A percentile compares a stretch with the other conserved stretches of the same genome.
Evolutionary conservation across 495 filamentous ascomycete genomes (phyloP).

Genomic region (Penicillium taxi): DNA sequence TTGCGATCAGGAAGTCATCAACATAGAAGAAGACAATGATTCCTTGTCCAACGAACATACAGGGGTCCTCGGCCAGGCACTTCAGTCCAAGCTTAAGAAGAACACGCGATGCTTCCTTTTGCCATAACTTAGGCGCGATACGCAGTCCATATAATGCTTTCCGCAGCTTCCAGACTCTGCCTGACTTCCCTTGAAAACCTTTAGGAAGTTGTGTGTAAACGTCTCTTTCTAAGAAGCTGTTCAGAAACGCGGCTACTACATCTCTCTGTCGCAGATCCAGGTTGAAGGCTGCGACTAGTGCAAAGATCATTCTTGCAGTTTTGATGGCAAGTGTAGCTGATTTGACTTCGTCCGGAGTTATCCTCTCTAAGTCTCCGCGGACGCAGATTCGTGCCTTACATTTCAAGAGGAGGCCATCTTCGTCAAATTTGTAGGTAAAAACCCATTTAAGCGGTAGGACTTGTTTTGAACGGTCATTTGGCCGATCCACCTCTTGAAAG

Average conservation of each 20-base stretch:
- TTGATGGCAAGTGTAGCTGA: constrained; percentile 7
- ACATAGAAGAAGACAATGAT: constrained; percentile 22
- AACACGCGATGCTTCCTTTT: constrained; percentile 12
- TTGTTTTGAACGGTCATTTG: constrained; percentile 1
- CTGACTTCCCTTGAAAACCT: constrained; percentile 1
- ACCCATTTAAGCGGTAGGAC: constrained; percentile 11
- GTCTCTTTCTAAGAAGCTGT: constrained; percentile 2
- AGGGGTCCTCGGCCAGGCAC: constrained; percentile 11
- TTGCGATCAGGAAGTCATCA: constrained; percentile 15
- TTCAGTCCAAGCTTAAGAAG: constrained; percentile 12
- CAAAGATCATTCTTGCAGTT: constrained; percentile 4
- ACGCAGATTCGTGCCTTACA: constrained; percentile 12
- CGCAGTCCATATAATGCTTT: constrained; percentile 20
- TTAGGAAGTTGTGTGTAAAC: constrained; percentile 3
- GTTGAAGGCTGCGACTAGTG: constrained; percentile 4
- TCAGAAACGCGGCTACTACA: constrained; percentile 8
- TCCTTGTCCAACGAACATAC: constrained; percentile 9
- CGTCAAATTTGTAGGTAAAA: constrained; percentile 12
- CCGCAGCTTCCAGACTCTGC: constrained; percentile 1
- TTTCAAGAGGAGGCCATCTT: constrained; percentile 8
- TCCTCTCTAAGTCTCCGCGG: constrained; percentile 8
- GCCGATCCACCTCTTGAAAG: background rate
- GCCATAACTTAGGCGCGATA: constrained; percentile 16
- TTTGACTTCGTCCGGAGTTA: constrained; percentile 3
- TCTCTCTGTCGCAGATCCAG: constrained; percentile 4